Base-by-base conservation (phyloP, 1,284 basidiomycete genomes). In the Ustanciosporium gigantosporum region DNA sequence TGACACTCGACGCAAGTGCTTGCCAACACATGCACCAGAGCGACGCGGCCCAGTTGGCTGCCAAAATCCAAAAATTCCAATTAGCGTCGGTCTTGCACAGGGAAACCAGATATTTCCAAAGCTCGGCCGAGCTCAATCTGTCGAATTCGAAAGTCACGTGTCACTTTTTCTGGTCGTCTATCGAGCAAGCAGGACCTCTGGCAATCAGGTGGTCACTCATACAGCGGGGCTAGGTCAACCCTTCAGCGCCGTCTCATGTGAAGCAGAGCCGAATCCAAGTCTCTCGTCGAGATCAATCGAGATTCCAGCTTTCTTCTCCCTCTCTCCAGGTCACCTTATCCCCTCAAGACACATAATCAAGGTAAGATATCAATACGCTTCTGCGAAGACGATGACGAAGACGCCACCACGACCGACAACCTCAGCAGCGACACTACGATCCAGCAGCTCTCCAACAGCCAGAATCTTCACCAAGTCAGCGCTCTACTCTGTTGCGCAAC, bases 261-360 rank as follows among this genome's bases (percentile, higher is more conserved):
- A n/a, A n/a, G n/a, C n/a, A n/a, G n/a, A n/a, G n/a, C n/a, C n/a
- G n/a, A 29, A n/a, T n/a, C 27, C 11, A 9, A 11, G n/a, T 9
- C 27, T n/a, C n/a, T 29, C 11, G 27, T 29, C 27, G 27, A 29
- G 27, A 29, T 29, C 27, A 29, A n/a, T 11, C n/a, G 11, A 9
- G n/a, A 29, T 41, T 46, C 31, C n/a, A n/a, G n/a, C 36, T 43
- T 41, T 40, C 42, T 32, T 25, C 50, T 51, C 35, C 36, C 36
- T 47, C 36, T 38, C 47, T 47, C 51, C 45, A 61, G 58, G 58
- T 61, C 43, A 51, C 55, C 57, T 49, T 51, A 56, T 47, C 41
- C 52, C 58, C 58, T 61, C 58, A 61, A 61, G 58, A 61, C 58
- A 55, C 47, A 56, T 41, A 47, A 56, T 44, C 44, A 51, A 61